Base-by-base conservation (phyloP, 169 alveolate genomes). In the Plasmodium cynomolgi region DNA sequence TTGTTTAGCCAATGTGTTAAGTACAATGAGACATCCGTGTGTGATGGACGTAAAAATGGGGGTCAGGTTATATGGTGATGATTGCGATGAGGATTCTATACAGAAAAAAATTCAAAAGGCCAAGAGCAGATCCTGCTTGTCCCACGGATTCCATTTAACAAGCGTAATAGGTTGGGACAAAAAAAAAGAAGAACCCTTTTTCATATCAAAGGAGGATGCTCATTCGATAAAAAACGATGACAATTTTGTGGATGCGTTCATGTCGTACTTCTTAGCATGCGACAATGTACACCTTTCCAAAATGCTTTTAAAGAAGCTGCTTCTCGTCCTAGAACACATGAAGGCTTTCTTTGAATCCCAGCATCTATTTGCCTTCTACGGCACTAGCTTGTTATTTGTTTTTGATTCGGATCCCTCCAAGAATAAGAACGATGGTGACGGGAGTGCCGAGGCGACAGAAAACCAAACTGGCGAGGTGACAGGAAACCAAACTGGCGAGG, bases 21-120 rank as follows among this genome's bases (percentile, higher is more conserved):
- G 94, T 71, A 91, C 90, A 29, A 96, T 96, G 97, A 82, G 94
- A 20, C 90, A 86, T 72, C 97, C 97, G 3, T 94, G 96, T 72
- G 97, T 95, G 56, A 96, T 96, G 96, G 97, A 96, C 84, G 74
- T 96, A 62, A 95, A 96, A 80, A 96, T 96, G 97, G 97, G 97
- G 23, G 85, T 92, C 8, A 47, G 96, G 1, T 95, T 96, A 71
- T 95, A 95, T 84, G 96, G 97, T 39, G 97, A 95, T 74, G 94
- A 96, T 56, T 80, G 95, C 41, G 83, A 80, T 29, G 95, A 95
- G 81, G 90, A 93, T 39, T 79, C 85, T 58, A 95, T 95, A 39
- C 90, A 72, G 47, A 81, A 92, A 84, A 94, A 96, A 84, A 93
- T 95, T 39, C 68, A 80, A 56, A 96, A 95, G 92, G 97, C 97